A percentile compares a stretch with the other conserved stretches of the same genome.
Evolutionary conservation across 2,329 filamentous ascomycete species (phyloP).

Genomic region (Talaromyces amestolkiae): DNA sequence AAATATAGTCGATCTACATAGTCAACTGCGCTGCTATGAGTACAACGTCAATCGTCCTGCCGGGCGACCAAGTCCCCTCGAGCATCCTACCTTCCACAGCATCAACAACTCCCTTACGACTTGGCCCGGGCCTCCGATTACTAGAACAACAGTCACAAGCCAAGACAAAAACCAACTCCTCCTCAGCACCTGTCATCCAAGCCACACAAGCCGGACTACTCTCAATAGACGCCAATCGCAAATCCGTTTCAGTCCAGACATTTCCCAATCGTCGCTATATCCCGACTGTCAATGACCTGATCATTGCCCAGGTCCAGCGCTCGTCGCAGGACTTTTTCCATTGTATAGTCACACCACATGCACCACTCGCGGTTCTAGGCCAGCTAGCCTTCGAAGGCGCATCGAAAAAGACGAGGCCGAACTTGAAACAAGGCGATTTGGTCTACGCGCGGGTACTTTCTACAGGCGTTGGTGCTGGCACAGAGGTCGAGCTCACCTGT

Average conservation of each 20-base stretch:
- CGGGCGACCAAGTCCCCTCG: slow-evolving; percentile 71
- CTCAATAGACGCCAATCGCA: slow-evolving; percentile 41
- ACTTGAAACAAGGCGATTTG: slow-evolving; percentile 69
- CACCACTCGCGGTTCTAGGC: slow-evolving; percentile 66
- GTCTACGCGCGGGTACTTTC: slow-evolving; percentile 84
- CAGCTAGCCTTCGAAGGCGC: slow-evolving; percentile 92
- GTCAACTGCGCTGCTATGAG: slow-evolving; percentile 47
- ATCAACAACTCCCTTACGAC: slow-evolving; percentile 63
- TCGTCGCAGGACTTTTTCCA: slow-evolving; percentile 74
- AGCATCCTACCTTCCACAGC: slow-evolving; percentile 66
- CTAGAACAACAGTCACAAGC: slow-evolving; percentile 66
- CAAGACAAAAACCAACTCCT: slow-evolving; percentile 64
- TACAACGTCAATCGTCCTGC: slow-evolving; percentile 67
- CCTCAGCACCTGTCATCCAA: slow-evolving; percentile 34
- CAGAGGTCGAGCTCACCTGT: slow-evolving; percentile 88
- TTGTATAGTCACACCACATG: slow-evolving; percentile 68
- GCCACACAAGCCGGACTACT: slow-evolving; percentile 38
- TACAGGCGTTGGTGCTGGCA: slow-evolving; percentile 75
- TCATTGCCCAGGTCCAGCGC: slow-evolving; percentile 81
- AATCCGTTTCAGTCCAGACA: slow-evolving; percentile 35
- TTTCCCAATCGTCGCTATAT: slow-evolving; percentile 62
- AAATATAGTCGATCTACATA: neutral
- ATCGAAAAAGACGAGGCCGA: slow-evolving; percentile 84
- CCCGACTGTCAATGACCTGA: slow-evolving; percentile 75
- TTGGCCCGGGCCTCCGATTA: slow-evolving; percentile 81